Conservation (phyloP, 2,329 filamentous ascomycete genomes). For the Pseudopithomyces chartarum region DNA sequence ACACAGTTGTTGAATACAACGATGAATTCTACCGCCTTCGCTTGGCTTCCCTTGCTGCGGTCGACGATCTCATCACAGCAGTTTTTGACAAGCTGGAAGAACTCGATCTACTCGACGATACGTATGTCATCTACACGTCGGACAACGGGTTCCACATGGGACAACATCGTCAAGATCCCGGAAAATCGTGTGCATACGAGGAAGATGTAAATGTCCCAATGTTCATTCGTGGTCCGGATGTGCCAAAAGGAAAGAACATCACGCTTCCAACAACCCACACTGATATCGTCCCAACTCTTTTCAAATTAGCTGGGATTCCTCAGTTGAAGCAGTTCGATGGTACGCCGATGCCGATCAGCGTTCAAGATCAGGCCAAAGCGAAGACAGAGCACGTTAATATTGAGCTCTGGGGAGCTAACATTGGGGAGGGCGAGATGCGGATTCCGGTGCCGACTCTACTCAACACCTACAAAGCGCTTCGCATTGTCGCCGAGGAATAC, state of each 20-base stretch:
- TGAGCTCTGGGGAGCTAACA: slow-evolving; percentile 3
- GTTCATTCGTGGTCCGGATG: slow-evolving; percentile 44
- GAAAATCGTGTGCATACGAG: slow-evolving; percentile 45
- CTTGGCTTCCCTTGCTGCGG: slow-evolving; percentile 55
- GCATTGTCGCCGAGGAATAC: slow-evolving; percentile 59
- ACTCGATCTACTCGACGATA: slow-evolving; percentile 53
- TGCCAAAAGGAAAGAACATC: slow-evolving; percentile 26
- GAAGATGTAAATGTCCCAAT: slow-evolving; percentile 48
- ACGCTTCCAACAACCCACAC: slow-evolving; percentile 37
- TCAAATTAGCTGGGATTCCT: slow-evolving; percentile 27
- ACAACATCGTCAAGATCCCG: slow-evolving; percentile 45
- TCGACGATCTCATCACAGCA: slow-evolving; percentile 58
- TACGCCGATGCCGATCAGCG: slow-evolving; percentile 24
- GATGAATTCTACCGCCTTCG: slow-evolving; percentile 58
- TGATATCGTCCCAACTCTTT: slow-evolving; percentile 43
- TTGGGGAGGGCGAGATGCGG: neutral
- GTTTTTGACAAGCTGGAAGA: slow-evolving; percentile 49
- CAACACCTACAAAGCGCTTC: slow-evolving; percentile 66
- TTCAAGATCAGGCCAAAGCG: neutral
- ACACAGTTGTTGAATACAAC: slow-evolving; percentile 53
- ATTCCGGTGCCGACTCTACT: neutral
- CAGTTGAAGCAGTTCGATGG: slow-evolving; percentile 37
- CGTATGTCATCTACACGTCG: slow-evolving; percentile 44
- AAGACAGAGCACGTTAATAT: slow-evolving; percentile 4
- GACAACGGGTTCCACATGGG: slow-evolving; percentile 36